These are phyloP conservation scores for Globisporangium middletonii DNA, from an alignment of 352 stramenopile genomes.

Conservation along the genomic window DNA sequence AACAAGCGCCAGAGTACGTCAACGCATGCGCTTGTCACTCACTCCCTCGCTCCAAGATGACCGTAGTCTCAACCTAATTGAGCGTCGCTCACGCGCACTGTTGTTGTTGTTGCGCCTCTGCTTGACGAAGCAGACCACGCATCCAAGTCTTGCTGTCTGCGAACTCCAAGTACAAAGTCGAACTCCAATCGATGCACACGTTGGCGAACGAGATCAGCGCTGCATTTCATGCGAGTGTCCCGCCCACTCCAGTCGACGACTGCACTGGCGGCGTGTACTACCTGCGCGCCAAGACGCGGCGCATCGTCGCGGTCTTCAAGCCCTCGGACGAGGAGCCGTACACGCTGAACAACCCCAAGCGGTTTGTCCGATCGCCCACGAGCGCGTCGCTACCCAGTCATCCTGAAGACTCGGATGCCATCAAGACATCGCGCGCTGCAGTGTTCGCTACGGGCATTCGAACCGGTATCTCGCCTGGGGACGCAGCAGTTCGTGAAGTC, in stretches of 20 bases:
- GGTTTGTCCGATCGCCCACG: slow-evolving; percentile 3
- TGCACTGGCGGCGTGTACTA: slow-evolving; percentile 67
- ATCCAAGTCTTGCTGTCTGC: neutral
- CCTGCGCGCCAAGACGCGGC: slow-evolving; percentile 30
- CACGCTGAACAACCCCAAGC: slow-evolving; percentile 58
- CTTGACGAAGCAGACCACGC: too few species aligned
- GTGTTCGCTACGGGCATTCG: slow-evolving; percentile 23
- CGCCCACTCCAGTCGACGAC: slow-evolving; percentile 43
- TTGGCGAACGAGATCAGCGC: slow-evolving; percentile 23
- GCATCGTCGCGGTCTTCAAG: slow-evolving; percentile 59
- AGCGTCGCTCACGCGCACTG: too few species aligned
- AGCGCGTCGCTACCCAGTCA: neutral
- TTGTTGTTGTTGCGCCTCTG: too few species aligned
- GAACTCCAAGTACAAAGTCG: neutral
- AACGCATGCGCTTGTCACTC: too few species aligned
- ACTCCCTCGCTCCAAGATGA: too few species aligned
- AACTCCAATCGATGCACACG: slow-evolving; percentile 13
- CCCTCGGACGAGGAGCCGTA: slow-evolving; percentile 60
- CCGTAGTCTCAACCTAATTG: too few species aligned
- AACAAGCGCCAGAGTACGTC: too few species aligned
- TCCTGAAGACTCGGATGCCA: slow-evolving; percentile 1
- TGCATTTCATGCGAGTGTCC: slow-evolving; percentile 26
- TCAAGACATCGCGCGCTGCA: too few species aligned
- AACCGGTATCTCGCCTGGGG: slow-evolving; percentile 34
- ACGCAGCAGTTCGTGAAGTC: slow-evolving; percentile 49